These are phyloP conservation scores for Botryotinia narcissicola DNA, from an alignment of 2,329 filamentous ascomycete genomes.

Conservation along the genomic window DNA sequence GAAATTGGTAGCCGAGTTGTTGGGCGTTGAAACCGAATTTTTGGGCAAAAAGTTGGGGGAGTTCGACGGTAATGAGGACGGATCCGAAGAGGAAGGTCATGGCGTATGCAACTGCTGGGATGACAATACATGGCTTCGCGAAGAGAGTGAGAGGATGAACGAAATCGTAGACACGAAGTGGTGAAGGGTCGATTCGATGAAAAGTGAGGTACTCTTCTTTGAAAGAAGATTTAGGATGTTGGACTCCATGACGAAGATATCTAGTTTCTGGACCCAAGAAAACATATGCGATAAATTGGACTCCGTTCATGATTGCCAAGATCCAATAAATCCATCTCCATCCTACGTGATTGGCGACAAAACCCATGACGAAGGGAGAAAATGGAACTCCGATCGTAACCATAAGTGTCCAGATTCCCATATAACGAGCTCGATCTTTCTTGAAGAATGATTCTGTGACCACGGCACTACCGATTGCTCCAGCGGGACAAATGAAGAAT, in stretches of 20 bases:
- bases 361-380: constrained; percentile 38
- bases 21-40: constrained; percentile 57
- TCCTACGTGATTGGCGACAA: constrained; percentile 39
- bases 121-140: constrained; percentile 46
- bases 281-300: constrained; percentile 55
- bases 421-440: constrained; percentile 49
- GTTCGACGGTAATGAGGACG: constrained; percentile 55
- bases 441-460: constrained; percentile 57
- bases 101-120: constrained; percentile 53
- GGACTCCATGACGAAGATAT: constrained; percentile 43
- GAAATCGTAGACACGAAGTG: constrained; percentile 50
- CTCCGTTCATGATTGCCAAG: constrained; percentile 54
- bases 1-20: constrained; percentile 56
- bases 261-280: constrained; percentile 56
- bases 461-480: constrained; percentile 51
- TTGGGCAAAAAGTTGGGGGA: constrained; percentile 55
- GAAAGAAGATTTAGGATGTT: constrained; percentile 30
- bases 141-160: constrained; percentile 48
- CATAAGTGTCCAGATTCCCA: constrained; percentile 51
- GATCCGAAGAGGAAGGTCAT: constrained; percentile 57
- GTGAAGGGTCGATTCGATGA: constrained; percentile 52
- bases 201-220: constrained; percentile 41
- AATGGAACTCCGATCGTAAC: constrained; percentile 23
- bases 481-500: constrained; percentile 54
- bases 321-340: constrained; percentile 34